Evolutionary conservation across 2,329 filamentous ascomycete species (phyloP).

Genomic region (Coniella lustricola): DNA sequence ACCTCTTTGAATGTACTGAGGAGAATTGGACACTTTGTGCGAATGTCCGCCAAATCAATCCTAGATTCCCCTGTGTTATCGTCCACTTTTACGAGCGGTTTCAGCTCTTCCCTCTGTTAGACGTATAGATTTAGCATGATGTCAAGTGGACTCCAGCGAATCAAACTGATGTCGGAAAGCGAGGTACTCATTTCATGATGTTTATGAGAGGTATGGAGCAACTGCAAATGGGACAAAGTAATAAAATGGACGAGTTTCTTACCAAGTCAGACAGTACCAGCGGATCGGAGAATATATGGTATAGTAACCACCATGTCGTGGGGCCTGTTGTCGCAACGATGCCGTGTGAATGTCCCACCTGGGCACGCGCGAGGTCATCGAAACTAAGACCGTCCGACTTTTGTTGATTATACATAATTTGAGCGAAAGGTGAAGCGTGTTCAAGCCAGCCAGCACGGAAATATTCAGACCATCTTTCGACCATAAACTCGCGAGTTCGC

Average conservation of each 20-base stretch:
- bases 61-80: background rate
- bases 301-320: constrained; percentile 21
- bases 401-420: constrained; percentile 20
- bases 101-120: background rate
- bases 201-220: too few relatives aligned
- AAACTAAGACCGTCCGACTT: constrained; percentile 7
- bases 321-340: constrained; percentile 19
- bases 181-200: too few relatives aligned
- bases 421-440: constrained; percentile 20
- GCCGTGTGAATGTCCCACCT: constrained; percentile 23
- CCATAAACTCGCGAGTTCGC: background rate
- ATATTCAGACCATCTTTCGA: constrained; percentile 13
- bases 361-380: constrained; percentile 22
- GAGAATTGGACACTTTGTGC: constrained; percentile 21
- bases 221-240: too few relatives aligned
- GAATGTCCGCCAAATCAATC: constrained; percentile 20
- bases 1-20: constrained; percentile 25
- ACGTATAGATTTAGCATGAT: background rate
- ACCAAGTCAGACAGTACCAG: constrained; percentile 18
- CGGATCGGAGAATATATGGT: constrained; percentile 20
- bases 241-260: too few relatives aligned
- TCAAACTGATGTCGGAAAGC: too few relatives aligned
- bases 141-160: too few relatives aligned
- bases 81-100: background rate
- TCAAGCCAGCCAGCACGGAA: constrained; percentile 19